Base-by-base conservation (phyloP, 139 green algal species). In the Chlamydomonas sphaeroides region DNA sequence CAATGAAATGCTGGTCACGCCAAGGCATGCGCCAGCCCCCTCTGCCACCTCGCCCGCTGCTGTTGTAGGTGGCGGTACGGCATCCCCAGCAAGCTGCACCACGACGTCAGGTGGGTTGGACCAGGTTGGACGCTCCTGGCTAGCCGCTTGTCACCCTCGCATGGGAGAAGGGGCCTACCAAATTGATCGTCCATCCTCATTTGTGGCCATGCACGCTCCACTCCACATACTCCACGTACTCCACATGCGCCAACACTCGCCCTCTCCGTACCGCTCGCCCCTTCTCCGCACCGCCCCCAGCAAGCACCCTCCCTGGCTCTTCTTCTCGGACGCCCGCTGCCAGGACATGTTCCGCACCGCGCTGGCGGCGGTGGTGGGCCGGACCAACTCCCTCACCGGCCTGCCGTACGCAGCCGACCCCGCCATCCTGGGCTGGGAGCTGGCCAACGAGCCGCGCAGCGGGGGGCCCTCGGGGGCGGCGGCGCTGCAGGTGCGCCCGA, bases 361-460 rank as follows among this genome's bases (percentile, higher is more conserved):
- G 20, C 30, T 71, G 71, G 21, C 30, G 8, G 39, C 57, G 23
- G 20, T 86, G 26, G 8, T 83, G 23, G 32, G 20, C 20, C 81
- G 81, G 1, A 39, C 49, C 38, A 83, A 82, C 79, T 68, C 66
- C 17, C 4, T 79, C 8, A 67, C 75, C 11, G 75, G 83, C 0
- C 25, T 76, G 48, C 80, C 90, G 14, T 93, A 94, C 88, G 67
- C 63, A 4, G 82, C 93, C 49, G 95, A 98, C 75, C 95, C 95
- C 45, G 92, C 94, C 80, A 96, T 98, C 80, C 78, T 98, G 45
- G 83, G 45, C 30, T 93, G 89, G 89, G 90, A 93, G 48, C 85
- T 97, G 0, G 90, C 97, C 39, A 97, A 97, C 71, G 94, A 97
- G 87, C 94, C 94, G 0, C 87, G 92, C 68, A 94, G 91, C 59